A percentile compares a stretch with the other conserved stretches of the same genome.
phyloP scores from a whole-genome alignment of 306 rosid species.

The Vicia villosa region DNA sequence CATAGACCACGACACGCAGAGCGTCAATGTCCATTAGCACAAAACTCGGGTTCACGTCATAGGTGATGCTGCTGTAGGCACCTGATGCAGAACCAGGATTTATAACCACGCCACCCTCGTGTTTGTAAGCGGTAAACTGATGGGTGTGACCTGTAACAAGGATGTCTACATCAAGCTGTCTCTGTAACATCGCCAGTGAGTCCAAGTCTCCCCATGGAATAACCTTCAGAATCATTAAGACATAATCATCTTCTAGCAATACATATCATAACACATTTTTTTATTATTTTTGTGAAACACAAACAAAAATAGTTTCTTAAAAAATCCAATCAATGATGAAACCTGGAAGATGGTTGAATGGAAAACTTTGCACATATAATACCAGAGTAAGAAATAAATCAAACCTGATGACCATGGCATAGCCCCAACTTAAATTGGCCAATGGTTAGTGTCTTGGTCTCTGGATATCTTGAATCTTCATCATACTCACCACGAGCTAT shows the following conservation, averaged over 20 bases:
- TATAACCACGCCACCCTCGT: conserved; percentile 94
- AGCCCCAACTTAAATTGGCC: conserved; percentile 97
- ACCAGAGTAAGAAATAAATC: conserved; percentile 18
- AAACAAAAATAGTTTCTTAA: conserved; percentile 4
- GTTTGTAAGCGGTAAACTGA: conserved; percentile 97
- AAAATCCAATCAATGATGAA: no score
- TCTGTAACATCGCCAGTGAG: conserved; percentile 97
- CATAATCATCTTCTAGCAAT: background rate
- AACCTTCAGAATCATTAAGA: conserved; percentile 62
- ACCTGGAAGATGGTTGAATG: no score
- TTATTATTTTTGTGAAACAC: conserved; percentile 3
- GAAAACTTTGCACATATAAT: background rate
- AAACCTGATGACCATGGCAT: conserved; percentile 99
- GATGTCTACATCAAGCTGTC: conserved; percentile 99
- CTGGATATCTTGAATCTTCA: conserved; percentile 88
- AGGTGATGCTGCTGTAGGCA: conserved; percentile 91
- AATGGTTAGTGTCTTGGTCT: conserved; percentile 92
- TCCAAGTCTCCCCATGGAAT: conserved; percentile 99
- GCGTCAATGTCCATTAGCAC: conserved; percentile 98
- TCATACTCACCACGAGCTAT: conserved; percentile 94
- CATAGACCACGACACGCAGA: conserved; percentile 95
- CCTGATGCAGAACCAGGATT: conserved; percentile 99
- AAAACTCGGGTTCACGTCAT: conserved; percentile 96
- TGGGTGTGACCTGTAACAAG: conserved; percentile 98
- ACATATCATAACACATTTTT: background rate